Evolutionary conservation across 2,329 filamentous ascomycete genomes (phyloP), one percentile per base, ranked within the genome.

Genomic region (Xylaria sp.): DNA sequence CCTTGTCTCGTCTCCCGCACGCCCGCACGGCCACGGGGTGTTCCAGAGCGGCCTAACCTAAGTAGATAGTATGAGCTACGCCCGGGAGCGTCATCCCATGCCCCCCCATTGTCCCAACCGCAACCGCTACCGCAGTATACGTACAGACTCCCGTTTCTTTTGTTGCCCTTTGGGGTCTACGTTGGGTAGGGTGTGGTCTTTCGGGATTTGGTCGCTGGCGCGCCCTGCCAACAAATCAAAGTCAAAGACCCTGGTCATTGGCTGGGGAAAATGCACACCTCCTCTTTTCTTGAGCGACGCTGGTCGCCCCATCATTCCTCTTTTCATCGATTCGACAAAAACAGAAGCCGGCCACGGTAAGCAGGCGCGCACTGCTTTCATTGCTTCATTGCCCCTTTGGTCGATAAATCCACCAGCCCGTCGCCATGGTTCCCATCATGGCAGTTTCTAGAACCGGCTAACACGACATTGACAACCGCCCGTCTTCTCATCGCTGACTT

Each of bases 161-260:
- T 58, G 15, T 58, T 58, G 28, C 39, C 39, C 39, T 48, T 46
- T 52, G 54, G 20, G 63, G 55, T n/a, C 54, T 58, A 58, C 41
- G 15, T 51, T 56, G 6, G 37, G 25, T 28, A 55, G 48, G 64
- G 64, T 68, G 70, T 73, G 73, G 74, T 72, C 72, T 73, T 60
- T 76, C 76, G 76, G 76, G 76, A 77, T 77, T 76, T 76, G 76
- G 68, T 65, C 63, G 70, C 46, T 67, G 50, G 32, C 44, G 70
- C 28, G 72, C 68, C 73, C 68, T 62, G 65, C 58, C 72, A 66
- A 55, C 57, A 65, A 70, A 57, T 67, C 52, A 60, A 44, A 63
- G 48, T 34, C 48, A 15, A 15, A 48, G 34, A 18, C 52, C 65
- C 65, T 48, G 32, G 50, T 72, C 32, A 77, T 77, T 77, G 76